Base-by-base conservation (phyloP, 768 basidiomycete genomes). In the Russula dissimulans region DNA sequence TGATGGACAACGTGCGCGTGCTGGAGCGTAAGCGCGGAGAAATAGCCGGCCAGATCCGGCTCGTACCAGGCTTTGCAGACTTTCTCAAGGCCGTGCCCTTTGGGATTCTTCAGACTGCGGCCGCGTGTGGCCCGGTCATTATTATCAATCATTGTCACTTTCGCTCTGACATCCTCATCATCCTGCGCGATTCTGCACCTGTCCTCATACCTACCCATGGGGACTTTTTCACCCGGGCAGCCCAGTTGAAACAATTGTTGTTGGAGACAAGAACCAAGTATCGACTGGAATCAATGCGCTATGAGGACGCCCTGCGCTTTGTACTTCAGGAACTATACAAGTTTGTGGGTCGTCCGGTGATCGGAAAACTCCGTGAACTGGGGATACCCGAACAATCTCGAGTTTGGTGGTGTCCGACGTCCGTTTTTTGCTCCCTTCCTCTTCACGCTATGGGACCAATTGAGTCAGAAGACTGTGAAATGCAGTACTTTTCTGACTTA, bases 91-190 rank as follows among this genome's bases (percentile, higher is more conserved):
- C 62, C 6, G 45, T 45, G 17, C 49, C 57, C 0, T 64, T 56
- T 17, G 39, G 44, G 15, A n/a, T 22, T 6, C 44, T 64, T 1
- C 48, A 36, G 22, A 47, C n/a, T 4, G 62, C 57, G 2, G 62
- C 62, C 3, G 39, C 53, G 17, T 34, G 50, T 41, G 59, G 59
- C 29, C 62, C 59, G 2, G 34, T 64, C 5, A 49, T 60, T 18
- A 29, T 64, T 17, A 47, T 60, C 51, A 64, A 64, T 15, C 44
- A 60, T n/a, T 51, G 52, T 9, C 17, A 9, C 12, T 44, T 3
- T 5, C 62, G 59, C 50, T 60, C 45, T 15, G 62, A 64, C 49
- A 54, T 60, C 4, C 14, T 64, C 9, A 60, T 64, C 45, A 14
- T 64, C 31, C 39, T 45, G 26, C 9, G 18, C 3, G 17, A 18